Evolutionary conservation across 495 filamentous ascomycete species (phyloP).

Genomic region (Neurospora sp.): DNA sequence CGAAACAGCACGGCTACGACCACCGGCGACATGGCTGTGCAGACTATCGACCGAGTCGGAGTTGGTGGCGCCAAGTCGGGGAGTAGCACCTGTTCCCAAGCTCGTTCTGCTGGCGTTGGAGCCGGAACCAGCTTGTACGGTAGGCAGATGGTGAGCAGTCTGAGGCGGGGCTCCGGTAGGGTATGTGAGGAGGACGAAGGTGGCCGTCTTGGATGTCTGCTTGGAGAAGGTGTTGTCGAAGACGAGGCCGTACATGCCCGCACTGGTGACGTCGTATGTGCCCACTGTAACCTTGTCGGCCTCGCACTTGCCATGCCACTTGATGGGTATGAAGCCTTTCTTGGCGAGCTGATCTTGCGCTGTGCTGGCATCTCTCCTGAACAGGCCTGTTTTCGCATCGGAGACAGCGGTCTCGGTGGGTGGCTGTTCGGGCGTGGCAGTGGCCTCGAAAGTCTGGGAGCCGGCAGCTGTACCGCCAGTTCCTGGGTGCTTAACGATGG

Average conservation of each 20-base stretch:
- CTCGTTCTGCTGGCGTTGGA: constrained; percentile 41
- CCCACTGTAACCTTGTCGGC: constrained; percentile 93
- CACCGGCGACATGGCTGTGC: constrained; percentile 32
- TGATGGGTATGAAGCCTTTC: constrained; percentile 76
- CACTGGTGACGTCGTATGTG: constrained; percentile 72
- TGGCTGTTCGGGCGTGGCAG: constrained; percentile 29
- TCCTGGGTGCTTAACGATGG: constrained; percentile 92
- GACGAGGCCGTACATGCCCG: constrained; percentile 91
- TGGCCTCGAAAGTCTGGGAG: constrained; percentile 36
- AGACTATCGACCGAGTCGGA: constrained; percentile 48
- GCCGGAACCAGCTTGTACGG: constrained; percentile 35
- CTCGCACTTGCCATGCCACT: constrained; percentile 90
- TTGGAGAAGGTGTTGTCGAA: constrained; percentile 99
- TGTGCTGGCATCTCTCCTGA: constrained; percentile 45
- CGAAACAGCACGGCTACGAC: constrained; percentile 20
- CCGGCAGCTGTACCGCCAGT: constrained; percentile 47
- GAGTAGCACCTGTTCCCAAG: constrained; percentile 30
- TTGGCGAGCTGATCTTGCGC: constrained; percentile 72
- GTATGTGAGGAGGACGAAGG: constrained; percentile 88
- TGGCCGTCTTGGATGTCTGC: constrained; percentile 85
- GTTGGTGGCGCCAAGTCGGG: constrained; percentile 24
- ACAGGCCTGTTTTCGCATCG: constrained; percentile 22
- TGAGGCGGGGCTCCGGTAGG: constrained; percentile 76
- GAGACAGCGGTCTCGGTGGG: constrained; percentile 33
- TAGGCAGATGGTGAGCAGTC: constrained; percentile 58